Percentiles rank a stretch among this genome's conserved stretches.
phyloP scores from a whole-genome alignment of 1,139 yeast genomes.

The Blastobotrys apis region DNA sequence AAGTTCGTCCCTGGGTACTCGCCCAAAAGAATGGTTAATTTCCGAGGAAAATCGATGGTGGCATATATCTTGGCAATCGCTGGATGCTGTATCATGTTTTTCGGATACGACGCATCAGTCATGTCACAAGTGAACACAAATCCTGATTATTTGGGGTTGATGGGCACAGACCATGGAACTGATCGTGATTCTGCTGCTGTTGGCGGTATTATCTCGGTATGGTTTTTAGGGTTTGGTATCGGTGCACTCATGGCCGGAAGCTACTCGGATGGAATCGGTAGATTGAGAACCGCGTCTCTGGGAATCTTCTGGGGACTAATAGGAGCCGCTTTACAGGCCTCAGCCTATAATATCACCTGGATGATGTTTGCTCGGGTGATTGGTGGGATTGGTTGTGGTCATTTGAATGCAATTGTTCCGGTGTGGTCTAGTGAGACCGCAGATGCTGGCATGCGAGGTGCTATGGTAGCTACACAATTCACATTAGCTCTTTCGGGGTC shows the following conservation, averaged over 20 bases:
- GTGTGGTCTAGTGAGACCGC: conserved; percentile 2
- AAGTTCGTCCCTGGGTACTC: not conserved
- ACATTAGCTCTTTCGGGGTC: conserved; percentile 1
- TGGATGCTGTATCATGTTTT: conserved; percentile 5
- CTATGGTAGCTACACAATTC: conserved; percentile 3
- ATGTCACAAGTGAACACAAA: conserved; percentile 5
- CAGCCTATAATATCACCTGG: conserved; percentile 6
- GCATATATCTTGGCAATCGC: not conserved
- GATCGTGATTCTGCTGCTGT: conserved; percentile 4
- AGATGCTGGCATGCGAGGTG: not conserved
- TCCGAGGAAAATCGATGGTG: not conserved
- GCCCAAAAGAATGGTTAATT: not conserved
- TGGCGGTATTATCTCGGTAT: conserved; percentile 5
- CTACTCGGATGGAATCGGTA: conserved; percentile 1
- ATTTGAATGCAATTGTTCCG: conserved; percentile 3
- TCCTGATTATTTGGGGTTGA: not conserved
- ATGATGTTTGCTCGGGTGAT: conserved; percentile 5
- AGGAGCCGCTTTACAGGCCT: conserved; percentile 2
- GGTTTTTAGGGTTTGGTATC: conserved; percentile 5
- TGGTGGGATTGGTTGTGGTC: conserved; percentile 5
- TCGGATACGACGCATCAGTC: conserved; percentile 5
- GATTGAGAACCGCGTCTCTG: not conserved
- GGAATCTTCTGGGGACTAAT: not conserved
- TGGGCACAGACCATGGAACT: conserved; percentile 3
- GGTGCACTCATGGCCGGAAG: conserved; percentile 3